Evolutionary conservation across 495 filamentous ascomycete genomes (phyloP), one percentile per base, ranked within the genome.

Genomic region (Aspergillus sclerotioniger): DNA sequence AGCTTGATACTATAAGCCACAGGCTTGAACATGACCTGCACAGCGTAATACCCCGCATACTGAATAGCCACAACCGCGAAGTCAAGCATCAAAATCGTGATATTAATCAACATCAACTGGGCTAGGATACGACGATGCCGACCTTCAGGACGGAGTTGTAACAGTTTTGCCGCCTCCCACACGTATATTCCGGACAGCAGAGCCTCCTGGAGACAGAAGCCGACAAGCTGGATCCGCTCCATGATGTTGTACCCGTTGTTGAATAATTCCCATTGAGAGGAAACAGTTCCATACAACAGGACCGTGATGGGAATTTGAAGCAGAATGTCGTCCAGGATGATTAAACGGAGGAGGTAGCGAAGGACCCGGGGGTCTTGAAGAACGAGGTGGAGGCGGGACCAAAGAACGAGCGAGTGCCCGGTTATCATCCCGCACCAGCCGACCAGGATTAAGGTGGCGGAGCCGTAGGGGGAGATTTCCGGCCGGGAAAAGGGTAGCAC

Each of bases 111-210:
- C 21, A 84, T 65, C 1, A 84, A 68, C 41, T 85, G 72, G 10
- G 49, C 50, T 16, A 77, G 73, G 53, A 84, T 73, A 0, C 65
- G 53, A 47, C 67, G 48, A 2, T 68, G 56, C 8, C 57, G 66
- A 17, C 63, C 58, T 19, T 70, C 64, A 0, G 73, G 61, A 5
- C 71, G 49, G 17, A 76, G 69, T 21, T 71, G 70, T 0, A 84
- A 70, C 15, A 83, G 60, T 44, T 67, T 75, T 7, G 67, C 65
- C 4, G 77, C 81, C 54, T 80, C 79, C 70, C 70, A 80, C 8
- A 87, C 70, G 57, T 85, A 87, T 3, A 85, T 62, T 1, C 76
- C 76, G 1, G 84, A 85, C 19, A 87, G 76, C 20, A 81, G 67
- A 33, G 77, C 57, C 62, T 86, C 83, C 62, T 86, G 83, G 8